phyloP scores from a whole-genome alignment of 176 grass and related monocot species.

The Bonia amplexicaulis region DNA sequence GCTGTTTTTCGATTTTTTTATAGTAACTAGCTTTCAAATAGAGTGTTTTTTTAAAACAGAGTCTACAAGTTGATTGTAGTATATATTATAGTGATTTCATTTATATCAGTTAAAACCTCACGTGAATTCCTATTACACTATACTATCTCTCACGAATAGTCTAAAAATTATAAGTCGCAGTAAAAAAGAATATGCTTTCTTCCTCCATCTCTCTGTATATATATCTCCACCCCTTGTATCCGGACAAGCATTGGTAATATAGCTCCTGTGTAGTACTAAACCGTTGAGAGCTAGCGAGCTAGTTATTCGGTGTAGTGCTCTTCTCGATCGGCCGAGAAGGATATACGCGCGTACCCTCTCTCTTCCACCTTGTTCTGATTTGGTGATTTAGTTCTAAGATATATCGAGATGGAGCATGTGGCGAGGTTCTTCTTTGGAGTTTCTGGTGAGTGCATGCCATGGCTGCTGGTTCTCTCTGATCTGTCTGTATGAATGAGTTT shows the following conservation, averaged over 20 bases:
- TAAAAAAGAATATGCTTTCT: too few relatives aligned
- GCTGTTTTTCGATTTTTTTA: too few relatives aligned
- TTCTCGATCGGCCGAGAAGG: background rate
- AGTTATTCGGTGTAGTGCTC: background rate
- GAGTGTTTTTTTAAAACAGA: too few relatives aligned
- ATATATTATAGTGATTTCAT: too few relatives aligned
- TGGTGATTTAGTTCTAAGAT: background rate
- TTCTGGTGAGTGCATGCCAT: constrained; percentile 38
- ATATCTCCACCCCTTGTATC: background rate
- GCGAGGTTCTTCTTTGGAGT: constrained; percentile 71
- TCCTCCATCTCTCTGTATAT: background rate
- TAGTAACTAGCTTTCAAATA: too few relatives aligned
- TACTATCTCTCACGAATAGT: too few relatives aligned
- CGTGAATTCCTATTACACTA: accelerated
- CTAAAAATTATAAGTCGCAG: too few relatives aligned
- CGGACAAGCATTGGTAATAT: background rate
- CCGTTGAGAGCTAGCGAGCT: background rate
- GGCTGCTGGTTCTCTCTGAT: background rate
- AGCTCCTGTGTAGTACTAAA: background rate
- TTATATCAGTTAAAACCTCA: background rate
- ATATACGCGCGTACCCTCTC: background rate
- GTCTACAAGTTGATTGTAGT: too few relatives aligned
- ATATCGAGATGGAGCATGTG: constrained; percentile 51
- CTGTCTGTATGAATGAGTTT: background rate
- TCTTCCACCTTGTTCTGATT: background rate